phyloP scores from a whole-genome alignment of 257 asterid genomes.

The Capsicum pubescens region DNA sequence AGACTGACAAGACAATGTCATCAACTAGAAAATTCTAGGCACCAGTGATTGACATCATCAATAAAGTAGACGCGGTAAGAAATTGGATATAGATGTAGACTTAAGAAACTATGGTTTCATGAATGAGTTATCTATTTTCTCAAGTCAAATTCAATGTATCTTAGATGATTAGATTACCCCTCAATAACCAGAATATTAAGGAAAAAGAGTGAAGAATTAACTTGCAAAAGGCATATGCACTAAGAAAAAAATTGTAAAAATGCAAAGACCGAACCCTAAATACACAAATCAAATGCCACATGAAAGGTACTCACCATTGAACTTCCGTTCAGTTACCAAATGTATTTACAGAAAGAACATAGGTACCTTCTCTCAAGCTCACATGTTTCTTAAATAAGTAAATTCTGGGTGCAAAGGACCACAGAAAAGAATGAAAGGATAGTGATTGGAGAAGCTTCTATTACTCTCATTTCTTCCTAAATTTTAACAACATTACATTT shows the following conservation, averaged over 20 bases:
- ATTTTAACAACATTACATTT: not conserved
- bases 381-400: not conserved
- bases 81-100: not conserved
- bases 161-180: not conserved
- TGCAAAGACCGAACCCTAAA: not conserved
- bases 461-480: constrained; percentile 1
- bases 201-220: too few relatives aligned
- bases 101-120: not conserved
- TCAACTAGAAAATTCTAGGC: not conserved
- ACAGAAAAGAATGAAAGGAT: not conserved
- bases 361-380: not conserved
- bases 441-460: not conserved
- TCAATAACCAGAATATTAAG: too few relatives aligned
- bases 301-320: not conserved
- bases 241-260: not conserved
- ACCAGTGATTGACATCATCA: not conserved
- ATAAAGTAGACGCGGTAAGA: not conserved
- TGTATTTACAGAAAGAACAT: not conserved
- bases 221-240: not conserved
- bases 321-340: constrained; percentile 2
- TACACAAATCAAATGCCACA: not conserved
- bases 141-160: not conserved
- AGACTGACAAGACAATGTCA: not conserved
- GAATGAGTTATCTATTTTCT: not conserved
- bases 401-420: constrained; percentile 11